Conservation (phyloP, 768 basidiomycete species). For the Suillus brevipes region DNA sequence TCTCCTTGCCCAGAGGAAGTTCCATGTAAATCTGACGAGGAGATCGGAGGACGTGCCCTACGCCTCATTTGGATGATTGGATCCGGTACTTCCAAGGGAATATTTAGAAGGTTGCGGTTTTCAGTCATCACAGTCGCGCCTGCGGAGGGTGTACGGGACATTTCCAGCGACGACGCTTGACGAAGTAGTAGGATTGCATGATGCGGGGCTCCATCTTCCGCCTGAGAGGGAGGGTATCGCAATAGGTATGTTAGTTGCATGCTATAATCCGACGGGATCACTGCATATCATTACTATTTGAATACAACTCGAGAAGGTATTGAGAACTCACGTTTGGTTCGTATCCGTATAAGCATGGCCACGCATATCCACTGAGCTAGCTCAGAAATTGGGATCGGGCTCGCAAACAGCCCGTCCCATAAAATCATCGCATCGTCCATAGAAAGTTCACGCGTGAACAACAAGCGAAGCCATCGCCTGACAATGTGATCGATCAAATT, state of each 20-base stretch:
- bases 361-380: constrained; percentile 87
- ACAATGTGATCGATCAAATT: constrained; percentile 11
- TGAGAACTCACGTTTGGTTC: constrained; percentile 74
- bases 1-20: constrained; percentile 19
- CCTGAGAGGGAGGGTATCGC: constrained; percentile 66
- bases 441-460: constrained; percentile 91
- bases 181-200: constrained; percentile 72
- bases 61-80: constrained; percentile 40
- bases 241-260: constrained; percentile 80
- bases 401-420: constrained; percentile 97
- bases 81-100: constrained; percentile 65
- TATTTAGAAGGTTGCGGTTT: constrained; percentile 76
- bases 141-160: constrained; percentile 69
- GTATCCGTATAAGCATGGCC: constrained; percentile 92
- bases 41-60: constrained; percentile 29
- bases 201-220: constrained; percentile 43
- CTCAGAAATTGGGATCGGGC: constrained; percentile 68
- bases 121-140: constrained; percentile 81
- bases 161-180: constrained; percentile 80
- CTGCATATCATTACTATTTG: constrained; percentile 41
- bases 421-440: constrained; percentile 79
- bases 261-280: constrained; percentile 86
- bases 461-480: constrained; percentile 90
- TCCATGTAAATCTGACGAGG: constrained; percentile 22
- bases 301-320: constrained; percentile 1